Evolutionary conservation across 2,329 filamentous ascomycete species (phyloP), one percentile per base, ranked within the genome.

Genomic region (Ophiobolus disseminans): DNA sequence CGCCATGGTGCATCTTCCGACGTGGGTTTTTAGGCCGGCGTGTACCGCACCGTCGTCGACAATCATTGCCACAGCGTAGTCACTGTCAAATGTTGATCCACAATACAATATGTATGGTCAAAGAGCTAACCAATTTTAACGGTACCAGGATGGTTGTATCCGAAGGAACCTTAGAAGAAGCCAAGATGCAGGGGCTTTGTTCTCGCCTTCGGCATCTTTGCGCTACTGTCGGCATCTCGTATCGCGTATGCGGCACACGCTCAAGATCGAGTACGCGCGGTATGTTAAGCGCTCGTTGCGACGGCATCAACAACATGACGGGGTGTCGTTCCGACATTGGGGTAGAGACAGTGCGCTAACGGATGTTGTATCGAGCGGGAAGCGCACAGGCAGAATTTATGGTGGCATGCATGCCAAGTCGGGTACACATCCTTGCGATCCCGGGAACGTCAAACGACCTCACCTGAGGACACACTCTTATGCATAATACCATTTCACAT

Each of bases 1-100:
- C 34, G 30, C 30, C 25, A 25, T 32, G 40, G 50, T 53, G 50
- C 50, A 40, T 35, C 50, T 53, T 53, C 50, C 50, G 45, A 53
- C 32, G 26, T 26, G 23, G n/a, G 30, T 26, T 26, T 17, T 17
- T 25, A 20, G 14, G n/a, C 14, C 11, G 9, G 7, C 16, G 16
- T 26, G 16, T 23, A 26, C 14, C 11, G 3, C 13, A 30, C 3
- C 19, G n/a, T 30, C 23, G n/a, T n/a, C n/a, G n/a, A 40, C 16
- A 3, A 30, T 17, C 10, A 40, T 25, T 11, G 23, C 23, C n/a
- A 40, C 8, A n/a, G 25, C 16, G 3, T n/a, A 17, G 14, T 19
- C 14, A 9, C 30, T 10, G 7, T n/a, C 25, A 32, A 11, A 14
- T 32, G 8, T 10, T 14, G n/a, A 10, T 28, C n/a, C 9, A 28